phyloP scores from a whole-genome alignment of 1,284 basidiomycete genomes.

The Cutaneotrichosporon sp. region DNA sequence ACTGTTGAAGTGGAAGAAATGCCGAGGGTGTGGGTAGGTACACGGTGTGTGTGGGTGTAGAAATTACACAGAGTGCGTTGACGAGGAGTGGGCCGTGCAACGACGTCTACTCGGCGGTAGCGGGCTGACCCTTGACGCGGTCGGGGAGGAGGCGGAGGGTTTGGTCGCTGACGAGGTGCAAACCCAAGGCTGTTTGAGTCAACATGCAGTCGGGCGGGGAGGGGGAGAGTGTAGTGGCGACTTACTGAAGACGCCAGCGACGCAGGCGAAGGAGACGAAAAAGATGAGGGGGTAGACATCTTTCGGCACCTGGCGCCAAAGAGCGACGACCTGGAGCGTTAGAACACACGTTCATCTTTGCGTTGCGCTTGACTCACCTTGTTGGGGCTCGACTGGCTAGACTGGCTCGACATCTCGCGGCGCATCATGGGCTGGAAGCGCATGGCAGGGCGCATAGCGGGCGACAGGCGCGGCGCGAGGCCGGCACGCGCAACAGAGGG shows the following conservation, averaged over 20 bases:
- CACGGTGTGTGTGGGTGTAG: too few relatives aligned
- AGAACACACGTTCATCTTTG: neutral
- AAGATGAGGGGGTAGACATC: slow-evolving; percentile 1
- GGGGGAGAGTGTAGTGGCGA: neutral
- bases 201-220: too few relatives aligned
- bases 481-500: neutral
- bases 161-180: neutral
- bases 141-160: neutral
- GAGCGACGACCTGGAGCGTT: neutral
- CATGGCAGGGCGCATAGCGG: neutral
- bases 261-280: neutral
- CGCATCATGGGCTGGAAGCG: too few relatives aligned
- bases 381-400: too few relatives aligned
- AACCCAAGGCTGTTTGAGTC: neutral
- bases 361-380: neutral
- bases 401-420: too few relatives aligned
- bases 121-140: neutral
- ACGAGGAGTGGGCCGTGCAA: too few relatives aligned
- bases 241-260: neutral
- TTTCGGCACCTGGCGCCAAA: neutral
- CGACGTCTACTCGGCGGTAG: too few relatives aligned
- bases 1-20: too few relatives aligned
- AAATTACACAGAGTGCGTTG: too few relatives aligned
- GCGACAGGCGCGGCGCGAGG: neutral
- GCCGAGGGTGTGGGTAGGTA: too few relatives aligned